Conservation (phyloP, 495 filamentous ascomycete species). For the Hypoxylon cercidicola region DNA sequence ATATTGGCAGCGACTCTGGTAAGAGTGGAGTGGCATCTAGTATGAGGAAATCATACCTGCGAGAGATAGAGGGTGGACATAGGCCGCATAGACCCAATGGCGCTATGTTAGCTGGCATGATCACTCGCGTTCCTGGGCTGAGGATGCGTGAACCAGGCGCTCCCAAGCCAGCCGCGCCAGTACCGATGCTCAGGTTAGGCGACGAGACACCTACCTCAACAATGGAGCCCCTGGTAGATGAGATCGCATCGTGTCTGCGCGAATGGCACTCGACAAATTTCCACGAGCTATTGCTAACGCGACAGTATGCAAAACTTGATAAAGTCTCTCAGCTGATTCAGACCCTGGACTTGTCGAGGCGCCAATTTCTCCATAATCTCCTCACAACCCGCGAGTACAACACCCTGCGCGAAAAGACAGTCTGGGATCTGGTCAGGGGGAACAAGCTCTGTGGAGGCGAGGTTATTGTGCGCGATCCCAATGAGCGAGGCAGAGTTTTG, state of each 20-base stretch:
- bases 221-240: conserved; percentile 92
- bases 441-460: conserved; percentile 94
- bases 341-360: conserved; percentile 80
- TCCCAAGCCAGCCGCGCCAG: conserved; percentile 87
- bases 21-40: conserved; percentile 55
- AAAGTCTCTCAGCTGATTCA: conserved; percentile 81
- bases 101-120: conserved; percentile 19
- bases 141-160: conserved; percentile 64
- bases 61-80: conserved; percentile 38
- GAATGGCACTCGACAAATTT: conserved; percentile 99
- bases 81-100: conserved; percentile 41
- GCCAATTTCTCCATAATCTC: conserved; percentile 92
- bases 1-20: conserved; percentile 55
- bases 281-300: conserved; percentile 87
- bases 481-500: conserved; percentile 81
- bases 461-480: conserved; percentile 91
- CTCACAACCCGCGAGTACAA: conserved; percentile 85
- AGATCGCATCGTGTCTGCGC: conserved; percentile 93
- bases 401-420: conserved; percentile 79
- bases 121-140: conserved; percentile 13
- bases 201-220: conserved; percentile 92
- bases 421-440: conserved; percentile 92
- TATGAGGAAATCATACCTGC: conserved; percentile 41
- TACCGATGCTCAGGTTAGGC: conserved; percentile 96
- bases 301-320: conserved; percentile 83